A percentile compares a stretch with the other conserved stretches of the same genome.
These are phyloP conservation scores for Saccharomyces hybrid DNA, from an alignment of 1,139 yeast genomes.

Conservation along the genomic window DNA sequence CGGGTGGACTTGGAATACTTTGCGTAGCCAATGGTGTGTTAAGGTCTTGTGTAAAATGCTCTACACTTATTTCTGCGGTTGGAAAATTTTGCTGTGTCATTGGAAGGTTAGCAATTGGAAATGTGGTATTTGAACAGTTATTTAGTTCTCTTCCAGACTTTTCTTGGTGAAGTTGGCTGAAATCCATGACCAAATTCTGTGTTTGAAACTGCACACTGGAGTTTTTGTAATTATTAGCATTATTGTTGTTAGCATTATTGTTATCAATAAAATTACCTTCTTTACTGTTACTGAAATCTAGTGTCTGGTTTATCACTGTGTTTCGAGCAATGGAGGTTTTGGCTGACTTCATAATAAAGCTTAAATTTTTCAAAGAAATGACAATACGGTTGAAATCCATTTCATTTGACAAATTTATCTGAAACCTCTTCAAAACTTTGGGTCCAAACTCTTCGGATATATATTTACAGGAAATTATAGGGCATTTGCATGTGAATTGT, in stretches of 20 bases:
- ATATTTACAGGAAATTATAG: constrained; percentile 4
- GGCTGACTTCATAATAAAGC: not conserved
- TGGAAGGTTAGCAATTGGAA: not conserved
- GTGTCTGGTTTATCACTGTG: not conserved
- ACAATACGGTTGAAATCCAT: not conserved
- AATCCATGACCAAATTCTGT: not conserved
- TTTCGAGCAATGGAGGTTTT: not conserved
- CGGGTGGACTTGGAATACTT: not conserved
- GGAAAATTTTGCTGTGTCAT: not conserved
- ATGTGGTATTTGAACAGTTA: not conserved
- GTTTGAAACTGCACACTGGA: not conserved
- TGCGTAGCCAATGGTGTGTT: not conserved
- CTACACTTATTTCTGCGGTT: not conserved
- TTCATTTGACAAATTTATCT: not conserved
- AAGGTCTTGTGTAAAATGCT: not conserved
- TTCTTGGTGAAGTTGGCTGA: not conserved
- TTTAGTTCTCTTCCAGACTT: not conserved
- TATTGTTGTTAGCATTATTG: not conserved
- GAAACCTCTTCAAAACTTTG: not conserved
- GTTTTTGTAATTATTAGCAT: not conserved
- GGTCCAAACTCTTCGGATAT: not conserved
- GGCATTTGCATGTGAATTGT: constrained; percentile 2
- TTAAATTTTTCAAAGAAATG: not conserved
- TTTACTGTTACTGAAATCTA: not conserved
- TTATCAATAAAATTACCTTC: not conserved